Evolutionary conservation across 1,284 basidiomycete genomes (phyloP), one percentile per base, ranked within the genome.

Genomic region (Pseudozyma thailandica): DNA sequence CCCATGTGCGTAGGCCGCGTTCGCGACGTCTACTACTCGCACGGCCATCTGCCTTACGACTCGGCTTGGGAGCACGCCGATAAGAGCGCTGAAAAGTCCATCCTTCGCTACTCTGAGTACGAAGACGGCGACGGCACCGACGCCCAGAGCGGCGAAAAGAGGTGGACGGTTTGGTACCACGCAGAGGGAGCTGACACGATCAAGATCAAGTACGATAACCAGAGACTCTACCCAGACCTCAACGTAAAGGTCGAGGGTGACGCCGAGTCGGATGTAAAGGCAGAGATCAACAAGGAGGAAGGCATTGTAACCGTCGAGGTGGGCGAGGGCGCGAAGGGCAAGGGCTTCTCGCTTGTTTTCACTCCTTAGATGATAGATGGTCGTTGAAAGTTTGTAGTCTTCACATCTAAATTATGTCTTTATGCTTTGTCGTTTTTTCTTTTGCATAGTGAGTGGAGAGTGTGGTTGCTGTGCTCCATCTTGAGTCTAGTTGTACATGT

Each of bases 1-100:
- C 78, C 78, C 25, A 77, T 80, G 75, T 80, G 78, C 52, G 72
- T 75, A 28, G 78, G 70, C 18, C 53, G 70, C 16, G 77, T 77
- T 10, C 69, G 78, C 5, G 78, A 80, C 39, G 56, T 63, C 23
- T 72, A 61, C 61, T 80, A 80, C 59, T 44, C 62, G 9, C 15
- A 35, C 31, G 78, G 78, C 15, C 74, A 69, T 47, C 55, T 63
- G 5, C 78, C 78, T 26, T 72, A 75, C 66, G 70, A 74, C 37
- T 55, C 52, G 1, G 58, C 63, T 9, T 49, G 50, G 47, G 61
- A 70, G 26, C n/a, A 49, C 1, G 62, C 62, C 33, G 31, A 57
- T 21, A 48, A 49, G 28, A 41, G 44, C 16, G 55, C 51, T 12
- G 7, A 13, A 8, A 73, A 74, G 27, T 49, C 47, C 23, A 62